These are phyloP conservation scores for Termitomyces sp. DNA, from an alignment of 768 basidiomycete genomes.

Conservation along the genomic window DNA sequence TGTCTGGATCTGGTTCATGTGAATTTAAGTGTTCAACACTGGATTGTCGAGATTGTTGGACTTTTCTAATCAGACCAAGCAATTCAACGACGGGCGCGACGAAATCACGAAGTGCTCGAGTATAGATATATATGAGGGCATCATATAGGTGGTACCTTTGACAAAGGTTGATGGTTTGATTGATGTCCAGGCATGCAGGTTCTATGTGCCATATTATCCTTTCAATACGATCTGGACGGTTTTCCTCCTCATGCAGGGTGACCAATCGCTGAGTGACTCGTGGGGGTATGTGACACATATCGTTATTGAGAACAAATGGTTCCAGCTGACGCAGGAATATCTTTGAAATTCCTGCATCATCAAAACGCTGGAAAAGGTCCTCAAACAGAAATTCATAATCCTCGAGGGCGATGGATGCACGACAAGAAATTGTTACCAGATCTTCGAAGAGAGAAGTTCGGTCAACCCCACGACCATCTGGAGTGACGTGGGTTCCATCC, in stretches of 20 bases:
- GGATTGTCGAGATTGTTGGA: constrained; percentile 48
- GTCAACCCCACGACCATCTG: constrained; percentile 88
- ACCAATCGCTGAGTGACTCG: constrained; percentile 84
- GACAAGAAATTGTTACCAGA: constrained; percentile 71
- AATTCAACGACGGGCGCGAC: constrained; percentile 86
- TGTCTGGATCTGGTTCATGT: constrained; percentile 18
- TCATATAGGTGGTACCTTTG: constrained; percentile 83
- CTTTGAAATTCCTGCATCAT: constrained; percentile 71
- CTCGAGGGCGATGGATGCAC: constrained; percentile 73
- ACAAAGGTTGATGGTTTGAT: constrained; percentile 86
- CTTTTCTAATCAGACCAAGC: constrained; percentile 66
- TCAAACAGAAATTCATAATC: constrained; percentile 89
- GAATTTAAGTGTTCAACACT: constrained; percentile 25
- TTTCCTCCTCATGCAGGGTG: constrained; percentile 65
- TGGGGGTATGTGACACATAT: constrained; percentile 76
- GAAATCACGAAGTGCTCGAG: constrained; percentile 80
- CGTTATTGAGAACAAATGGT: constrained; percentile 69
- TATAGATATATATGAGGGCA: constrained; percentile 92
- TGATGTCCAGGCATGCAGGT: constrained; percentile 84
- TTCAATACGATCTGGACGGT: constrained; percentile 73
- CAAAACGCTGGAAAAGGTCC: constrained; percentile 88
- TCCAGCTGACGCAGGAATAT: constrained; percentile 85
- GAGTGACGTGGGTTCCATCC: constrained; percentile 77
- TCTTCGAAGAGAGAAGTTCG: constrained; percentile 86
- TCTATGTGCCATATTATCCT: constrained; percentile 95